Evolutionary conservation across 225 moss, liverwort and hornwort genomes (phyloP), one percentile per base, ranked within the genome.

Genomic region (Lunularia cruciata): DNA sequence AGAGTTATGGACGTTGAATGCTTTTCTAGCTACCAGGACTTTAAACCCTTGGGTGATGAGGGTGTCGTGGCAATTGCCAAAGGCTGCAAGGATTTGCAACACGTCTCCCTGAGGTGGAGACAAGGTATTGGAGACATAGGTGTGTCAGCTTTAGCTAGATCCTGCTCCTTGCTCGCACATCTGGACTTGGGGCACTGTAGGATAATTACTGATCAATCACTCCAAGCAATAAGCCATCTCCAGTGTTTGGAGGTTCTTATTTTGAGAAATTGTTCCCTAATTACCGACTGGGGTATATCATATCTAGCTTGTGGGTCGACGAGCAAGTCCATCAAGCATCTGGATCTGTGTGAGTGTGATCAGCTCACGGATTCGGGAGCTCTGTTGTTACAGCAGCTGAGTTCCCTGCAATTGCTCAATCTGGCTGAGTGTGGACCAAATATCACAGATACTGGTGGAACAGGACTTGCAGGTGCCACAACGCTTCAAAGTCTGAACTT

Each of bases 311-410:
- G 26, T 20, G 71, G 71, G 4, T n/a, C 33, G 1, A 71, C 71
- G 15, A 47, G 23, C 34, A 60, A 71, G 47, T 43, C 45, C 71
- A 43, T 71, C 25, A 71, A 60, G 47, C 58, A 48, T 18, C 47
- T 71, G 33, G 60, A 71, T 60, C 71, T 71, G 1, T 60, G 46
- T 57, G 60, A 71, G 34, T 71, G 71, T 37, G 71, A 71, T n/a
- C 71, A 48, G 34, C 59, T 71, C 35, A 71, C 71, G 35, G 71
- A 71, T 60, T 45, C 25, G 13, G 71, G 71, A 31, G 71, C 71
- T 39, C 9, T 71, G 23, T 11, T 60, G 47, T 60, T 71, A 30
- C 47, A 60, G 71, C 58, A 60, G 59, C 42, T 71, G 22, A 48
- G 46, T 25, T 59, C 60, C 22, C 71, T 71, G 40, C 31, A 71